Conservation (phyloP, 768 basidiomycete genomes). For the Ramaria sp. region DNA sequence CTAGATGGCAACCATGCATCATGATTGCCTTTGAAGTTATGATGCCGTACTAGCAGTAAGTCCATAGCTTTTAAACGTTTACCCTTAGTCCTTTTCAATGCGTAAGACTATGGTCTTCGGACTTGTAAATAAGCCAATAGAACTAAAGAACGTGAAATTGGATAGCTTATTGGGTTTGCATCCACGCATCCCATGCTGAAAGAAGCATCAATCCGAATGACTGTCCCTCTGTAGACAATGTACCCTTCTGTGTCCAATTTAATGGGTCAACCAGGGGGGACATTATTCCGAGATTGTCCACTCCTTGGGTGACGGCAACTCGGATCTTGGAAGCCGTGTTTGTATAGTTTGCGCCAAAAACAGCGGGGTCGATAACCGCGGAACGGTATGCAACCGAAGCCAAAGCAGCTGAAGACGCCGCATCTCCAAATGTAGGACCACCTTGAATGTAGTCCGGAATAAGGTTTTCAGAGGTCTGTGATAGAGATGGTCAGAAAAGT, state of each 20-base stretch:
- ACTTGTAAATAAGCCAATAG: too few relatives aligned
- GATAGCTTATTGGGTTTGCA: slow-evolving; percentile 26
- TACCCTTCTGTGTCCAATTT: slow-evolving; percentile 20
- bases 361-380: slow-evolving; percentile 20
- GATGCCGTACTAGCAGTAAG: too few relatives aligned
- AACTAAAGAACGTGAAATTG: slow-evolving; percentile 41
- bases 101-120: too few relatives aligned
- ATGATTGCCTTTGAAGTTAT: too few relatives aligned
- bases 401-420: slow-evolving; percentile 22
- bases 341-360: slow-evolving; percentile 23
- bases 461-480: slow-evolving; percentile 22
- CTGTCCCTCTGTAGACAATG: slow-evolving; percentile 7
- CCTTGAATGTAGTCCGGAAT: slow-evolving; percentile 28
- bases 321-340: slow-evolving; percentile 21
- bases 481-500: neutral
- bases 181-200: neutral
- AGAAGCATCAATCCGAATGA: slow-evolving; percentile 9
- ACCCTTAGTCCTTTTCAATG: too few relatives aligned
- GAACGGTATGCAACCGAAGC: slow-evolving; percentile 19
- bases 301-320: slow-evolving; percentile 20
- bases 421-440: slow-evolving; percentile 23
- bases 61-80: too few relatives aligned
- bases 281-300: slow-evolving; percentile 27
- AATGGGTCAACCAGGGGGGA: slow-evolving; percentile 28
- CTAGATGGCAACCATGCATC: too few relatives aligned